Conservation (phyloP, 495 filamentous ascomycete genomes). For the Hyphodiscus hymeniophilus region DNA sequence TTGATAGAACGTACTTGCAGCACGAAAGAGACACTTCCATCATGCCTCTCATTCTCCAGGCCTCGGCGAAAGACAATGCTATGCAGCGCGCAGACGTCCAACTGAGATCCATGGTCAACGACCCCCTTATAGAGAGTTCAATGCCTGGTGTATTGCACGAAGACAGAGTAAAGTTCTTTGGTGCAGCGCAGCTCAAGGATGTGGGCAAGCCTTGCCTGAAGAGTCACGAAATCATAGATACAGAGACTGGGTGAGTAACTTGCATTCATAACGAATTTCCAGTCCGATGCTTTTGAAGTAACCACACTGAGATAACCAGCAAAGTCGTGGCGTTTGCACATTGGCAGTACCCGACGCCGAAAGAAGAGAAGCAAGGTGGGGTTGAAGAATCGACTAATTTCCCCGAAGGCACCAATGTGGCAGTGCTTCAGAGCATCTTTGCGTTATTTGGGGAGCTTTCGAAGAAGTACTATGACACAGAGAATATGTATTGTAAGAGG, state of each 20-base stretch:
- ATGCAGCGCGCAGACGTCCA: neutral
- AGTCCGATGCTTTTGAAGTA: no score
- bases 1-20: no score
- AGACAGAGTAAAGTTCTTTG: neutral
- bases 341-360: neutral
- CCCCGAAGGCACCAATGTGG: neutral
- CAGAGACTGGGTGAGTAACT: neutral
- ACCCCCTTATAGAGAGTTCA: neutral
- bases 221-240: neutral
- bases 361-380: neutral
- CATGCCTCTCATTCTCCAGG: neutral
- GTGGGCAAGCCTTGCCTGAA: neutral
- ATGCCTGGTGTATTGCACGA: neutral
- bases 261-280: neutral
- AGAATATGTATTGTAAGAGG: neutral
- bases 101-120: neutral
- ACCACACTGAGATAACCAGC: neutral
- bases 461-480: constrained; percentile 1
- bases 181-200: neutral
- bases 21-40: neutral
- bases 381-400: neutral
- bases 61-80: neutral
- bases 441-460: neutral
- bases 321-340: constrained; percentile 1
- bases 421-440: neutral